Evolutionary conservation across 2,329 filamentous ascomycete species (phyloP), one percentile per base, ranked within the genome.

Genomic region (Cryphonectria radicalis): DNA sequence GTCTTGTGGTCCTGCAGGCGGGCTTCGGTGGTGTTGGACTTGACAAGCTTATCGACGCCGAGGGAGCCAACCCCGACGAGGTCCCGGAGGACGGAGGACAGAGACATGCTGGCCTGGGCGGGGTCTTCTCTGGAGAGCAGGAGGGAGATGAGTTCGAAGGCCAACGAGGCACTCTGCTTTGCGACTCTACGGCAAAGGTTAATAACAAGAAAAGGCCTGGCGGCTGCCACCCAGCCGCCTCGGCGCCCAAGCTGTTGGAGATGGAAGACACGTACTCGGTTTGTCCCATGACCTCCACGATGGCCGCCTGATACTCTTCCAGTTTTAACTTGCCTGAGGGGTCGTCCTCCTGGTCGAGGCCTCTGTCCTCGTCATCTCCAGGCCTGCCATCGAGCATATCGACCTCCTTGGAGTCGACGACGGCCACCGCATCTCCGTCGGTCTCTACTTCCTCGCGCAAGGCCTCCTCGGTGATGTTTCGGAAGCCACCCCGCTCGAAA

Each of bases 81-180:
- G 13, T 93, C 87, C 77, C 92, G 92, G 28, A 97, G 84, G 28
- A 84, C 85, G 19, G 89, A 86, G 0, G 92, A 94, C 73, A 97
- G 87, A 5, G 93, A 93, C 63, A 85, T 80, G 75, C 90, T 86
- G 6, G 91, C 93, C 74, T 91, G 89, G 11, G 87, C 88, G 0
- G 93, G 92, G n/a, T 85, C 85, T 77, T 96, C 89, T 79, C 94
- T 95, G n/a, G 93, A 93, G 22, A 96, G 85, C 0, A 97, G 85
- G 8, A 97, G 87, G 42, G 94, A 97, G 70, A 97, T 83, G 76
- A 95, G 93, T 79, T 97, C 93, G 76, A 97, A 89, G 8, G 91
- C 90, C 72, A 93, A 86, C 78, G 92, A 85, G 57, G 91, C 87
- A 68, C 89, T 87, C 74, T 91, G 88, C 70, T 88, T 84, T 14